These are phyloP conservation scores for Plasmodium relictum DNA, from an alignment of 169 alveolate species.

Conservation along the genomic window DNA sequence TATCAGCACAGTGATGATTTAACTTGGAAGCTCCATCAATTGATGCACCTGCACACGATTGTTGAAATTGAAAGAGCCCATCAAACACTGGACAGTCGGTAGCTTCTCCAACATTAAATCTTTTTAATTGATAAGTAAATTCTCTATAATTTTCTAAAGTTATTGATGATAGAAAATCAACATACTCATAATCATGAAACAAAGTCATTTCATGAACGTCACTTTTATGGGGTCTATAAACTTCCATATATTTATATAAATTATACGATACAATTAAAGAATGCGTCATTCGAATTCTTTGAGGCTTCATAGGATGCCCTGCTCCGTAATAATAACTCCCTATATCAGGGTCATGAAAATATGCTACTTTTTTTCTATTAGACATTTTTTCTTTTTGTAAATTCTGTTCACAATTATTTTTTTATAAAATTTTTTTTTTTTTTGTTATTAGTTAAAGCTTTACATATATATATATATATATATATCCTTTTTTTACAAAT, in stretches of 20 bases:
- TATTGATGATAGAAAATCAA: slow-evolving; percentile 91
- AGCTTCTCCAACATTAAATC: slow-evolving; percentile 96
- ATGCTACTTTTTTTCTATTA: slow-evolving; percentile 90
- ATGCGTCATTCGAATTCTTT: slow-evolving; percentile 99
- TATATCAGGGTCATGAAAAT: slow-evolving; percentile 95
- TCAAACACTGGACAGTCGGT: slow-evolving; percentile 99
- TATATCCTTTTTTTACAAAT: too few species aligned
- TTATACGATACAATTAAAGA: slow-evolving; percentile 96
- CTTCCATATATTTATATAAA: slow-evolving; percentile 96
- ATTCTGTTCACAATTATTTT: neutral
- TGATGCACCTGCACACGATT: slow-evolving; percentile 98
- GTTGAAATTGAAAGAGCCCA: slow-evolving; percentile 97
- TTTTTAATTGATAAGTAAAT: slow-evolving; percentile 89
- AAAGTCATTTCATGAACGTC: slow-evolving; percentile 95
- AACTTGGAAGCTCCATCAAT: slow-evolving; percentile 96
- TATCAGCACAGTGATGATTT: slow-evolving; percentile 95
- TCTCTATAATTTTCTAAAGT: slow-evolving; percentile 90
- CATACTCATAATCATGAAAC: slow-evolving; percentile 97
- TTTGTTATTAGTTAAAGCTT: neutral
- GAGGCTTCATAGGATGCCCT: slow-evolving; percentile 99
- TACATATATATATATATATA: neutral
- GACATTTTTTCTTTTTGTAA: slow-evolving; percentile 22
- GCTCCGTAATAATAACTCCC: slow-evolving; percentile 99
- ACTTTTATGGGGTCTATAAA: slow-evolving; percentile 97
- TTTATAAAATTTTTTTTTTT: neutral